Evolutionary conservation across 495 filamentous ascomycete genomes (phyloP), one percentile per base, ranked within the genome.

Genomic region (Cetradonia linearis): DNA sequence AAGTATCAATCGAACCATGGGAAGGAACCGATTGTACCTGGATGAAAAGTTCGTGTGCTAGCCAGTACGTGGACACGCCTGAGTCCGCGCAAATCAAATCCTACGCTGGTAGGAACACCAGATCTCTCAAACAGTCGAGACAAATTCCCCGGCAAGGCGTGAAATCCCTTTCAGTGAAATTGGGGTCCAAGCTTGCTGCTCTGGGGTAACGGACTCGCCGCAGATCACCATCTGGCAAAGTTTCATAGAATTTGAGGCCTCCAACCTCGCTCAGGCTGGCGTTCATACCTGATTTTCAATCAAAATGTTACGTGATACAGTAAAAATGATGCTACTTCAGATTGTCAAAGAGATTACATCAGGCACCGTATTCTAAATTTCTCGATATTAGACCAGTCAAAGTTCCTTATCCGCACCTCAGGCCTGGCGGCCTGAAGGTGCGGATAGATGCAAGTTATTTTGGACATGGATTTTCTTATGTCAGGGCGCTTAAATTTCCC

Each of bases 401-500:
- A n/a, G n/a, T n/a, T n/a, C n/a, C n/a, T n/a, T n/a, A n/a, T n/a
- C n/a, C n/a, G n/a, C n/a, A n/a, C n/a, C n/a, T n/a, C n/a, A n/a
- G n/a, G n/a, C n/a, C n/a, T n/a, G n/a, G n/a, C n/a, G n/a, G n/a
- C n/a, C n/a, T n/a, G n/a, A n/a, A n/a, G n/a, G n/a, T n/a, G n/a
- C n/a, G n/a, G n/a, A n/a, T 18, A 23, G 30, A 30, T 54, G 28
- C 10, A 2, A 20, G 50, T 54, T 54, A 54, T 54, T 54, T 54
- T 23, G 18, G 50, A 54, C 50, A 54, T 23, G 50, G 30, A 4
- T n/a, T 3, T 50, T 31, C 50, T 54, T 31, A 54, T 54, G 31
- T 54, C 50, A 54, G 50, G 50, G 50, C 50, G 50, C 31, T n/a
- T 54, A 54, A 54, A 54, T 13, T 20, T 34, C 33, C 31, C 33